Evolutionary conservation across 345 rosid species (phyloP), one percentile per base, ranked within the genome.

Genomic region (Populus tremula): DNA sequence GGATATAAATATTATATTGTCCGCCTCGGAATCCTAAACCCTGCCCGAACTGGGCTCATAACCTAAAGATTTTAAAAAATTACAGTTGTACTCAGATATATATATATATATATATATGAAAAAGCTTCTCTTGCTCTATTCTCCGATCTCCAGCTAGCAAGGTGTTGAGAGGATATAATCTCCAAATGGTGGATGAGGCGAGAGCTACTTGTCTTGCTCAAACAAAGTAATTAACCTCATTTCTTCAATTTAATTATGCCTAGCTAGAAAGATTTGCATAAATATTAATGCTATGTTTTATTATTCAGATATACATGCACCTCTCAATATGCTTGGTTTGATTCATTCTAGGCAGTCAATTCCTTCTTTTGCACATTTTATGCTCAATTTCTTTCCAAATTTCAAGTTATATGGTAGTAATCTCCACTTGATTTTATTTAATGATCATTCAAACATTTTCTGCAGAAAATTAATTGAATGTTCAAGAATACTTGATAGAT

Each of bases 141-240:
- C 35, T 33, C 35, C 5, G 5, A 3, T 33, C 5, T 33, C 35
- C 33, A 3, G 33, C 33, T 31, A 4, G 76, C 85, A 1, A n/a
- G 87, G 64, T 84, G 84, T 9, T 83, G 62, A 76, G 91, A 66
- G 27, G 36, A 77, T 79, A 12, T 89, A 87, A 61, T 45, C 53
- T 66, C 66, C 73, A 0, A 59, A 85, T 36, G 93, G 93, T 1
- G 89, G 91, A 6, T 88, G 91, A 91, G 91, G 90, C 33, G 93
- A 90, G 81, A 88, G 90, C 71, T 86, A 76, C 71, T 81, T 71
- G 5, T 87, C 91, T 21, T 87, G 90, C 50, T 88, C 90, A 14
- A 63, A 85, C 21, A 85, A 87, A 86, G 91, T 85, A 76, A 43
- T 10, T 41, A 5, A n/a, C 56, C 2, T 29, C 14, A 18, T 67